These are phyloP conservation scores for Rhodotorula sp. DNA, from an alignment of 1,284 basidiomycete species.

Conservation along the genomic window DNA sequence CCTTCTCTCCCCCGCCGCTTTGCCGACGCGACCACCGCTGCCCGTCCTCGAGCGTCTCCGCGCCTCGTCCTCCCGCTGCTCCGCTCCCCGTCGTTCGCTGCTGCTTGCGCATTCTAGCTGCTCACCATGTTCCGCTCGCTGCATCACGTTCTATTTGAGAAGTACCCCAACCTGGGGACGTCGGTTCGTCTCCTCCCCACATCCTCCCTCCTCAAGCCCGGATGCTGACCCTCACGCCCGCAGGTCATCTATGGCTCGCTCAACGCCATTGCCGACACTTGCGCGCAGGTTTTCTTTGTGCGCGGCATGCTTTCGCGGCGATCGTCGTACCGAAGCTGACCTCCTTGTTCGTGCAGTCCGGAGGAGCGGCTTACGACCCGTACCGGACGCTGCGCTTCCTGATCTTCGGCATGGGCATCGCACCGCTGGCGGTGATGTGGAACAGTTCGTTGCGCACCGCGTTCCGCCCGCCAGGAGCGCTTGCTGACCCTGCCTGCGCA, in stretches of 20 bases:
- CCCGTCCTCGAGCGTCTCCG: no score
- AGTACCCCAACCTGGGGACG: not conserved
- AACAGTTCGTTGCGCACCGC: slow-evolving; percentile 2
- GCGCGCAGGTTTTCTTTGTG: slow-evolving; percentile 17
- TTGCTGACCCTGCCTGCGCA: not conserved
- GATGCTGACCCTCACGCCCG: not conserved
- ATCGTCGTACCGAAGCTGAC: no score
- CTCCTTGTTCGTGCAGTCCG: not conserved
- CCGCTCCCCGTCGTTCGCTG: not conserved
- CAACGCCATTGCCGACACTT: slow-evolving; percentile 14
- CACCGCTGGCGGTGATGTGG: slow-evolving; percentile 18
- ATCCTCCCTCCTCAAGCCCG: not conserved
- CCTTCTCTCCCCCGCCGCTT: no score
- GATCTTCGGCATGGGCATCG: slow-evolving; percentile 22
- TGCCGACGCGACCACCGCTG: no score
- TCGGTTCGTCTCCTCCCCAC: not conserved
- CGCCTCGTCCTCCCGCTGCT: not conserved
- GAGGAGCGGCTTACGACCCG: slow-evolving; percentile 2
- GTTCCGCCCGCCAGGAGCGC: no score
- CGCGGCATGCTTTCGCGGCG: not conserved
- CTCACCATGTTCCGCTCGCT: not conserved
- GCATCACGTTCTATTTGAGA: not conserved
- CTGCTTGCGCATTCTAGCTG: not conserved
- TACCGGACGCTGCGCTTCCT: slow-evolving; percentile 15
- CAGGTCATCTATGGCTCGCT: slow-evolving; percentile 27